Conservation (phyloP, 495 filamentous ascomycete species). For the Annulohypoxylon nitens region DNA sequence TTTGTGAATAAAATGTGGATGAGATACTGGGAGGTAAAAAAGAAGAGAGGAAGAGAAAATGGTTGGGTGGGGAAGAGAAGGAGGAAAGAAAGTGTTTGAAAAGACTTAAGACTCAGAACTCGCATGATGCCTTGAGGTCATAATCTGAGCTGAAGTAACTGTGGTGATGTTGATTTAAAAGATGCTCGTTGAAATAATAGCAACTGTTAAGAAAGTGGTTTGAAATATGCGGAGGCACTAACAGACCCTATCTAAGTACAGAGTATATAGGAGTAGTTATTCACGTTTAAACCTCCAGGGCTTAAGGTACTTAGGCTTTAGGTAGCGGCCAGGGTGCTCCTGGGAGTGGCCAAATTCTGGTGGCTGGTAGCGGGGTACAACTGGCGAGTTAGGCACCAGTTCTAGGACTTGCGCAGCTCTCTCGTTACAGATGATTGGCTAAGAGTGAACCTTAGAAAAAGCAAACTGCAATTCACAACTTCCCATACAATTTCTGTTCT, state of each 20-base stretch:
- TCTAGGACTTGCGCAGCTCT: background rate
- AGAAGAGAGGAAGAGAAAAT: background rate
- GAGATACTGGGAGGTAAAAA: background rate
- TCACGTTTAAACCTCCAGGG: slow-evolving; percentile 7
- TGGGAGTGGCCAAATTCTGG: slow-evolving; percentile 10
- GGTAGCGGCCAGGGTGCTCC: background rate
- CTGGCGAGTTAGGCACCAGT: background rate
- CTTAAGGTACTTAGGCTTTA: background rate
- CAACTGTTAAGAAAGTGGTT: slow-evolving; percentile 21
- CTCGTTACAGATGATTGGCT: slow-evolving; percentile 41
- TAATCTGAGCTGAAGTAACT: slow-evolving; percentile 2
- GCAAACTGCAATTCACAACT: slow-evolving; percentile 44
- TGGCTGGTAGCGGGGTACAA: slow-evolving; percentile 37
- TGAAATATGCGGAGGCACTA: slow-evolving; percentile 7
- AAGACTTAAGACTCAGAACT: background rate
- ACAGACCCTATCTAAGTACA: slow-evolving; percentile 44
- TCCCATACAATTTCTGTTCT: slow-evolving; percentile 33
- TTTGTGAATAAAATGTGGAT: background rate
- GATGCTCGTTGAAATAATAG: slow-evolving; percentile 19
- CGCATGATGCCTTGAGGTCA: slow-evolving; percentile 2
- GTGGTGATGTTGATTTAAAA: slow-evolving; percentile 36
- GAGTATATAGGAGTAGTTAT: slow-evolving; percentile 35
- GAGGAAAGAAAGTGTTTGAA: background rate
- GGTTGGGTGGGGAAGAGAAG: background rate
- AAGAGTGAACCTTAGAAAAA: slow-evolving; percentile 19